phyloP scores from a whole-genome alignment of 2,329 filamentous ascomycete genomes.

The Fusarium subglutinans region DNA sequence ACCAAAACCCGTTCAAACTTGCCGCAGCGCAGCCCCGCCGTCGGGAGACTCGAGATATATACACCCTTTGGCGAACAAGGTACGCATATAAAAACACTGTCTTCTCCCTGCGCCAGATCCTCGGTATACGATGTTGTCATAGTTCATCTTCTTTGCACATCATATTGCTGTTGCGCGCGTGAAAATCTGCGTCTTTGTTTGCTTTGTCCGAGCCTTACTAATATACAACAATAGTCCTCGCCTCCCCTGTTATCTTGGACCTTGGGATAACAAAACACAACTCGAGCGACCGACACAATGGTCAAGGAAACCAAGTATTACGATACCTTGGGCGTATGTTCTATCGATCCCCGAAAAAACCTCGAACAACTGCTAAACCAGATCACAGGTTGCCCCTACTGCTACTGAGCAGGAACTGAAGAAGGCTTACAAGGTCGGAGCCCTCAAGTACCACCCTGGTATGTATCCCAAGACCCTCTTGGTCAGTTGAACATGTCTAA shows the following conservation, averaged over 20 bases:
- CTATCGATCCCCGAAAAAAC: neutral
- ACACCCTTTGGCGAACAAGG: conserved; percentile 38
- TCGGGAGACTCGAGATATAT: conserved; percentile 38
- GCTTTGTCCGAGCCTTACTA: conserved; percentile 32
- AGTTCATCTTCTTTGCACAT: neutral
- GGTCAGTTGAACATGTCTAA: conserved; percentile 14
- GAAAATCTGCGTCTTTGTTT: conserved; percentile 8
- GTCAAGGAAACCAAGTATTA: conserved; percentile 83
- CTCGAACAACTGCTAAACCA: conserved; percentile 27
- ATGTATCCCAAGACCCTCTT: conserved; percentile 47
- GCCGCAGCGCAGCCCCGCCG: conserved; percentile 41
- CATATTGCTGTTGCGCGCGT: neutral
- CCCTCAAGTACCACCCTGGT: conserved; percentile 87
- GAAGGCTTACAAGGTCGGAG: conserved; percentile 86
- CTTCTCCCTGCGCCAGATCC: neutral
- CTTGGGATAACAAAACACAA: conserved; percentile 2
- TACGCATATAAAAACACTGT: conserved; percentile 25
- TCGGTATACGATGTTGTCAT: neutral
- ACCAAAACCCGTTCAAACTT: conserved; percentile 36
- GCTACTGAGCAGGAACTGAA: conserved; percentile 89
- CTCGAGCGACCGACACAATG: conserved; percentile 62
- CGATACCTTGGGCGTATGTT: conserved; percentile 78
- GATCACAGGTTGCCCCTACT: conserved; percentile 74
- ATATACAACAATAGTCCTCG: conserved; percentile 30
- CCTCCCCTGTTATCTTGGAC: conserved; percentile 10